Base-by-base conservation (phyloP, 2,329 filamentous ascomycete genomes). In the Aspergillus jensenii region DNA sequence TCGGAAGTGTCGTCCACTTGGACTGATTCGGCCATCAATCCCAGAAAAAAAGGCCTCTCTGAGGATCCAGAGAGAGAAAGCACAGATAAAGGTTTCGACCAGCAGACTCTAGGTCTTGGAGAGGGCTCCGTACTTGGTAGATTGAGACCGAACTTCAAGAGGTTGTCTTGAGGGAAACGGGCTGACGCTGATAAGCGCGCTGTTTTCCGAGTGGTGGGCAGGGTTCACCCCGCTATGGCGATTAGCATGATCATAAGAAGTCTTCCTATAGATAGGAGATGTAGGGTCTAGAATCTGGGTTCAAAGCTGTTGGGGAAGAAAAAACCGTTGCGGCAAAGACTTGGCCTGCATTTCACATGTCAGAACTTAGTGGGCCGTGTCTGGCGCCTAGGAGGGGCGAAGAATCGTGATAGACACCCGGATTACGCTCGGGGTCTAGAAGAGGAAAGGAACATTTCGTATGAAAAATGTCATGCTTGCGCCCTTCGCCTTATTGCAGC, bases 331-430 rank as follows among this genome's bases (percentile, higher is more conserved):
- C 23, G 49, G 21, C 11, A 15, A 21, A 21, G 49, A 31, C 49
- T 51, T 31, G 37, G 49, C 27, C 37, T 51, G 49, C 37, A 47
- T 37, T 57, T 58, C 55, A 58, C 55, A 58, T 58, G 55, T 52
- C 40, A 53, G 27, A 8, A 31, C 8, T 11, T 8, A 8, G 37
- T 33, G 19, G 48, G 27, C 19, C 23, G 27, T 41, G 51, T 37
- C 19, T 47, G 17, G 31, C 14, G 25, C 27, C 27, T 6, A 51
- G 35, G 49, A 45, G 21, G 25, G 43, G 12, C 21, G 23, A 14
- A 14, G 43, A 45, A 6, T 45, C 19, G 21, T 9, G 27, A 31
- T 31, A 45, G 12, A 15, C 14, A 27, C 44, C 27, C 23, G 44
- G 44, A 31, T 27, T 46, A 31, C 25, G 8, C 3, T 46, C 44